Evolutionary conservation across 495 filamentous ascomycete genomes (phyloP), one percentile per base, ranked within the genome.

Genomic region (Amniculicola lignicola): DNA sequence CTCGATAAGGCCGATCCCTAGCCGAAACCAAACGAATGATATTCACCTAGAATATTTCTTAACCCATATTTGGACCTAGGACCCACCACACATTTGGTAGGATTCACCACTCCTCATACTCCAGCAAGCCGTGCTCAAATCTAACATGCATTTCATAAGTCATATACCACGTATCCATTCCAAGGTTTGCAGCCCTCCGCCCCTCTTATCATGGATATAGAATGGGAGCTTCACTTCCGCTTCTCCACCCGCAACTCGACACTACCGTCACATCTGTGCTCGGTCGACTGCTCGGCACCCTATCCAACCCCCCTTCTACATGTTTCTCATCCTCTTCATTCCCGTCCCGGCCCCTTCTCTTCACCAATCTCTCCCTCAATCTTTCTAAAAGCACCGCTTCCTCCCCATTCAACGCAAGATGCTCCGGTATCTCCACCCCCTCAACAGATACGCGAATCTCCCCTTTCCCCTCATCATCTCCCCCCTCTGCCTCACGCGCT

Each of bases 301-400:
- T 18, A 1, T 42, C 46, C 15, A 19, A 9, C 19, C 7, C 36
- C 10, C 12, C 37, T 9, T 50, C 44, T n/a, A n/a, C n/a, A n/a
- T n/a, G n/a, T n/a, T n/a, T n/a, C n/a, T n/a, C n/a, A n/a, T n/a
- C n/a, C n/a, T n/a, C n/a, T n/a, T n/a, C n/a, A n/a, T n/a, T n/a
- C n/a, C n/a, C n/a, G n/a, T n/a, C n/a, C n/a, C n/a, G n/a, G 4
- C 44, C 18, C 12, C 39, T 18, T 24, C 31, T 39, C n/a, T 47
- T 44, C 39, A 39, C 22, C 37, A 64, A 23, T 25, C 62, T 16
- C 22, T 40, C 42, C 28, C 54, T 44, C 33, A 67, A 35, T 3
- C 29, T 44, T 25, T 63, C 48, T 22, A 67, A 19, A 16, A 67
- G 3, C 33, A 21, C 29, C 1, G 31, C 48, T 25, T 68, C 65